Evolutionary conservation across 441 rosid genomes (phyloP).

Genomic region (Viola pubescens): DNA sequence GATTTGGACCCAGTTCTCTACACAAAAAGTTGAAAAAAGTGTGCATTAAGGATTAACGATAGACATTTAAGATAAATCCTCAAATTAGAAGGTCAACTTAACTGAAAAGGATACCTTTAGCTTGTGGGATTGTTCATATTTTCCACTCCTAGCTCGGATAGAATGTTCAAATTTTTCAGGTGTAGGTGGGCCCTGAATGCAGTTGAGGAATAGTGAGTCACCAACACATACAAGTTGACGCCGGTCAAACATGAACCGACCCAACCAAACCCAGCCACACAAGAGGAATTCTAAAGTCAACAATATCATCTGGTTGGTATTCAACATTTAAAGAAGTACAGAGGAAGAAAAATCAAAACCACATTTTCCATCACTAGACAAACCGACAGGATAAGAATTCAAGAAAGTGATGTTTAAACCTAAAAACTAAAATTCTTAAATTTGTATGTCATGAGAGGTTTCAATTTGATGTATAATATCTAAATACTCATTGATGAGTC

Average conservation of each 20-base stretch:
- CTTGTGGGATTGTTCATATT: slow-evolving; percentile 40
- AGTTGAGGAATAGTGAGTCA: neutral
- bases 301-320: too few species aligned
- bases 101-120: slow-evolving; percentile 37
- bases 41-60: neutral
- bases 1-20: slow-evolving; percentile 69
- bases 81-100: too few species aligned
- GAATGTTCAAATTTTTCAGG: slow-evolving; percentile 68
- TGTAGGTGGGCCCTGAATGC: slow-evolving; percentile 75
- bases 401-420: too few species aligned
- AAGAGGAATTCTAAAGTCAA: too few species aligned
- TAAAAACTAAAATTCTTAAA: neutral
- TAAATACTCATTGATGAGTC: neutral
- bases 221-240: too few species aligned
- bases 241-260: too few species aligned
- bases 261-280: too few species aligned
- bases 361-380: too few species aligned
- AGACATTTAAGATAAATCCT: neutral
- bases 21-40: slow-evolving; percentile 2
- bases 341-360: too few species aligned
- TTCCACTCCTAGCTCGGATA: slow-evolving; percentile 40
- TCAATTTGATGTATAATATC: neutral
- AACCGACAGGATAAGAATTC: too few species aligned
- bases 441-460: neutral
- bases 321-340: too few species aligned